Conservation (phyloP, 352 stramenopile genomes). For the Phytopythium montanum region DNA sequence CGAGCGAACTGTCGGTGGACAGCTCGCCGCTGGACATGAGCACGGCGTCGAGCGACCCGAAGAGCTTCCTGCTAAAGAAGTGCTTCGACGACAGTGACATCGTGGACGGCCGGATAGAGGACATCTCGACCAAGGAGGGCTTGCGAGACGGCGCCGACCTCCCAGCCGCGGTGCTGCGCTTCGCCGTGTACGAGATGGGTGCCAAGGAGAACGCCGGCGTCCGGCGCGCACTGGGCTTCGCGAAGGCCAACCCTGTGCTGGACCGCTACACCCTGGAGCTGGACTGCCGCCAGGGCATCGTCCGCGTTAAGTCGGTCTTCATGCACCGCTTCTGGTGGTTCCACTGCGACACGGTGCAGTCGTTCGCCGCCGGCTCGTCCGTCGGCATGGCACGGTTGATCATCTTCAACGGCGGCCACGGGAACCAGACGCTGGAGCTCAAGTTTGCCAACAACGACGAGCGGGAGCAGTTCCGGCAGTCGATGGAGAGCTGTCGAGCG, state of each 20-base stretch:
- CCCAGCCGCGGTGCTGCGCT: constrained; percentile 62
- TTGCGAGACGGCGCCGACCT: constrained; percentile 35
- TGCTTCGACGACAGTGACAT: constrained; percentile 85
- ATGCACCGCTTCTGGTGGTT: constrained; percentile 83
- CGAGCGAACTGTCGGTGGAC: constrained; percentile 5
- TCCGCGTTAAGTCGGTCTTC: constrained; percentile 79
- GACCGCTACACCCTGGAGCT: constrained; percentile 81
- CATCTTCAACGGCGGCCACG: constrained; percentile 50
- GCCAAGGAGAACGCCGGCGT: constrained; percentile 53
- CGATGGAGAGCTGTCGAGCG: constrained; percentile 49
- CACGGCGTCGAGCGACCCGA: constrained; percentile 18
- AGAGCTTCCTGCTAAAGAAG: constrained; percentile 36
- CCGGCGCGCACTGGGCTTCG: constrained; percentile 60
- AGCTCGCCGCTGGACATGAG: constrained; percentile 5
- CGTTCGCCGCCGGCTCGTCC: constrained; percentile 33
- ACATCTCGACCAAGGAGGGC: constrained; percentile 21
- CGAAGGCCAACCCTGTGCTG: constrained; percentile 61
- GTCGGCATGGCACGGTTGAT: constrained; percentile 44
- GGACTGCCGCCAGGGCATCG: constrained; percentile 61
- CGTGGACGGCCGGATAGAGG: constrained; percentile 40
- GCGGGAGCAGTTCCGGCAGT: constrained; percentile 55
- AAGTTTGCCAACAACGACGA: constrained; percentile 76
- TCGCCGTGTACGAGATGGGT: constrained; percentile 72
- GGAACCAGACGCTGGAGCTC: constrained; percentile 54
- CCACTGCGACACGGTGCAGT: constrained; percentile 62